These are phyloP conservation scores for Saprolegnia parasitica DNA, from an alignment of 352 stramenopile species.

Conservation along the genomic window DNA sequence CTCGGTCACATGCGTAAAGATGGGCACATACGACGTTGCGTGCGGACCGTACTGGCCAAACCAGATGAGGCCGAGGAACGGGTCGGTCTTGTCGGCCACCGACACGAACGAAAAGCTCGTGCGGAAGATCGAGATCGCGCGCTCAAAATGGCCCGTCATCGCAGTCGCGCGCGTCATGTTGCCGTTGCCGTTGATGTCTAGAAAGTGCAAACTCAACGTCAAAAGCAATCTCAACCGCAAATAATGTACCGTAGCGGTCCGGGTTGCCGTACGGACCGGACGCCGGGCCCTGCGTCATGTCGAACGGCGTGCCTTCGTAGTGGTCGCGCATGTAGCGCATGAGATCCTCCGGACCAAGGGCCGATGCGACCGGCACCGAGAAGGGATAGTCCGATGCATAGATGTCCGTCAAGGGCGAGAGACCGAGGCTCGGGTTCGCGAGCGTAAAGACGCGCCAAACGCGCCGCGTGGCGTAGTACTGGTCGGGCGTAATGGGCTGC, in stretches of 20 bases:
- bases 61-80: conserved; percentile 64
- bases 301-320: conserved; percentile 90
- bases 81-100: conserved; percentile 49
- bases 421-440: conserved; percentile 55
- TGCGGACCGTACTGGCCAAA: conserved; percentile 91
- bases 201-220: not conserved
- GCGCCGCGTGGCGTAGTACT: conserved; percentile 87
- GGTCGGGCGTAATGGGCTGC: conserved; percentile 54
- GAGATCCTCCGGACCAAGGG: conserved; percentile 76
- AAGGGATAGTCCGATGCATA: conserved; percentile 86
- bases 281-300: conserved; percentile 75
- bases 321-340: conserved; percentile 90
- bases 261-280: conserved; percentile 88
- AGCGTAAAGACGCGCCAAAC: conserved; percentile 88
- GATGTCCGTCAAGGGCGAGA: conserved; percentile 73
- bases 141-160: conserved; percentile 73
- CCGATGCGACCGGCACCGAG: conserved; percentile 43
- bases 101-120: conserved; percentile 88
- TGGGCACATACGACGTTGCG: conserved; percentile 82
- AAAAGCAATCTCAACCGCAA: not conserved
- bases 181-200: conserved; percentile 29
- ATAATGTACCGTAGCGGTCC: conserved; percentile 76
- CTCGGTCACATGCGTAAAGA: conserved; percentile 68
- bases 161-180: conserved; percentile 56
- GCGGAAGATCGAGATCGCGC: conserved; percentile 92